These are phyloP conservation scores for Botrytis paeoniae DNA, from an alignment of 2,329 filamentous ascomycete genomes.

Conservation along the genomic window DNA sequence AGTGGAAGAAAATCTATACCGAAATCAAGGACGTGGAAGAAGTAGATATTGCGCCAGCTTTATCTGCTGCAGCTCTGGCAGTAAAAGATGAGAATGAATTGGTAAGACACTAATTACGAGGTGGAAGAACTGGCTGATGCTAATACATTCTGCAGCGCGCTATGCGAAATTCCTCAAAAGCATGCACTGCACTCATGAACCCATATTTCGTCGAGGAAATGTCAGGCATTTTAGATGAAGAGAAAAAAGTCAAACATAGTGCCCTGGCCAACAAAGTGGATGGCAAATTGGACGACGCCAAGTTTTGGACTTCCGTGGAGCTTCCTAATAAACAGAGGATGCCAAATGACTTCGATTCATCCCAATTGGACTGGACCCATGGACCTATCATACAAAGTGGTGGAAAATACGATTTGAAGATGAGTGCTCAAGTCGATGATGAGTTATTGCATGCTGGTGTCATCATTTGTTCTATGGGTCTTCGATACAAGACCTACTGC, in stretches of 20 bases:
- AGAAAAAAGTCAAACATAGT: conserved; percentile 95
- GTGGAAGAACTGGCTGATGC: conserved; percentile 16
- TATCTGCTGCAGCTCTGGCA: conserved; percentile 81
- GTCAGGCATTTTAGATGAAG: conserved; percentile 91
- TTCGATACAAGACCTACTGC: conserved; percentile 94
- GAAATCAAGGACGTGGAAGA: conserved; percentile 84
- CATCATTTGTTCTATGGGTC: conserved; percentile 86
- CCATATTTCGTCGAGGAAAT: conserved; percentile 98
- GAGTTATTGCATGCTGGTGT: conserved; percentile 85
- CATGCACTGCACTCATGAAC: conserved; percentile 90
- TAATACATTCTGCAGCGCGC: conserved; percentile 54
- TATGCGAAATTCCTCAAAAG: conserved; percentile 91
- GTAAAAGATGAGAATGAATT: conserved; percentile 95
- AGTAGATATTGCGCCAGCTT: conserved; percentile 76
- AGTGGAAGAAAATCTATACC: conserved; percentile 84
- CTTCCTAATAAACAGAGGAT: conserved; percentile 71
- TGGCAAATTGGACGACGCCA: conserved; percentile 85
- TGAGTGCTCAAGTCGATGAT: conserved; percentile 74
- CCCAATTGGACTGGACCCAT: conserved; percentile 91
- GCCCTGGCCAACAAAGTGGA: conserved; percentile 82
- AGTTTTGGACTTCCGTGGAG: conserved; percentile 83
- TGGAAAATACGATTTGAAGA: conserved; percentile 87
- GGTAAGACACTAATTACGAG: conserved; percentile 40
- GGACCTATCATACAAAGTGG: conserved; percentile 91
- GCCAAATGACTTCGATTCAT: conserved; percentile 79